Evolutionary conservation across 116 monocot genomes (phyloP).

Genomic region (Dioscorea cayenensis): DNA sequence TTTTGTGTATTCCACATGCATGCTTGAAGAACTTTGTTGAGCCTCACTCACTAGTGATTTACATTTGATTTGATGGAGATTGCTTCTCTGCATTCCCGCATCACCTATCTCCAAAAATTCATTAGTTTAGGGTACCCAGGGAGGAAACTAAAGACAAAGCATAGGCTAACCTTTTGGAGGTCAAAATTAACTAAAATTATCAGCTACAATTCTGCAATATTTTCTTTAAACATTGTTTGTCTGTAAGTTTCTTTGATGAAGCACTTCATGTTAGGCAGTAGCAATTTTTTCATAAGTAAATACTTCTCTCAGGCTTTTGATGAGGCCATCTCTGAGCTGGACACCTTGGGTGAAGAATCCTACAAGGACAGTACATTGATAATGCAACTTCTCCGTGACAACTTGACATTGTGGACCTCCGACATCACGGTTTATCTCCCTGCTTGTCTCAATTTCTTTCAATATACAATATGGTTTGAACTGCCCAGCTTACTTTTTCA

Average conservation of each 20-base stretch:
- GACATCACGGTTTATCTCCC: conserved; percentile 16
- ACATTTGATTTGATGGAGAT: no score
- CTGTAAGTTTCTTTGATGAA: no score
- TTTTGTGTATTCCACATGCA: no score
- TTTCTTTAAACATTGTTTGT: neutral
- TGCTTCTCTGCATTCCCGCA: no score
- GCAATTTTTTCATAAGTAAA: neutral
- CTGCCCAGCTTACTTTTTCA: neutral
- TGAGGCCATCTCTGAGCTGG: conserved; percentile 26
- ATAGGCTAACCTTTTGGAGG: no score
- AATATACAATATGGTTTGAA: neutral
- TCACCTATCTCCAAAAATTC: neutral
- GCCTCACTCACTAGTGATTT: no score
- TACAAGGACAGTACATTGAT: conserved; percentile 29
- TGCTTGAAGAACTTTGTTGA: no score
- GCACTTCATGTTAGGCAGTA: neutral
- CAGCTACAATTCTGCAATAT: neutral
- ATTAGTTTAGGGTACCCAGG: neutral
- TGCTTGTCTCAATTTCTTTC: neutral
- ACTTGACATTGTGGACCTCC: conserved; percentile 23
- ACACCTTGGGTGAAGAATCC: conserved; percentile 21
- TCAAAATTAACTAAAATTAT: neutral
- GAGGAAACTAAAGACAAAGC: neutral
- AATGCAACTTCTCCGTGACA: conserved; percentile 27
- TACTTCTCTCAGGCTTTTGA: conserved; percentile 11